These are phyloP conservation scores for Sclerotinia glacialis DNA, from an alignment of 2,329 filamentous ascomycete species.

Conservation along the genomic window DNA sequence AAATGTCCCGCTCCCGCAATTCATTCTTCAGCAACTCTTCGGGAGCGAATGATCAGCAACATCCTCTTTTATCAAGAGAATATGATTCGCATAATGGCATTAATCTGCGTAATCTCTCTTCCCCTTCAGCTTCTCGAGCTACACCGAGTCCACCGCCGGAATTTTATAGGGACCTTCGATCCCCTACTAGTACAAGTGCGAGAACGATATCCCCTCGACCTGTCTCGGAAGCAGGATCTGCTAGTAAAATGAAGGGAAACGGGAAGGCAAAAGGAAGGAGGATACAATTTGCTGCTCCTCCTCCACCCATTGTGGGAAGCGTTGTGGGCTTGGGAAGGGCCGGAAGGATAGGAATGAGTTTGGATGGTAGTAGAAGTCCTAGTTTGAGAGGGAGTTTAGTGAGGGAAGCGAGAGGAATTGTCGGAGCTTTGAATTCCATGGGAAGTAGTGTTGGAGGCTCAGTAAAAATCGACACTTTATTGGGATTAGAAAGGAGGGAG, in stretches of 20 bases:
- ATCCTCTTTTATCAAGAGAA: constrained; percentile 8
- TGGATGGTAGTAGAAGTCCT: constrained; percentile 8
- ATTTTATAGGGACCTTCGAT: constrained; percentile 18
- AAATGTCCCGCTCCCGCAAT: constrained; percentile 16
- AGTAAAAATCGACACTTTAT: constrained; percentile 36
- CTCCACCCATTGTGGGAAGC: constrained; percentile 35
- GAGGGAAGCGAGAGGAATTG: not conserved
- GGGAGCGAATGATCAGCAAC: constrained; percentile 3
- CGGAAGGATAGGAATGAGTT: not conserved
- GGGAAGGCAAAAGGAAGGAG: constrained; percentile 21
- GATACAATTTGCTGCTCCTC: constrained; percentile 37
- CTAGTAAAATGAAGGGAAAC: constrained; percentile 8
- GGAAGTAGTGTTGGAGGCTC: not conserved
- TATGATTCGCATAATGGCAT: constrained; percentile 4
- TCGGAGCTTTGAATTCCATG: not conserved
- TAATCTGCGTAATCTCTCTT: constrained; percentile 14
- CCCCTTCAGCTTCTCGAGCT: constrained; percentile 8
- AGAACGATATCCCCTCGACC: constrained; percentile 1
- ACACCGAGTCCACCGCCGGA: constrained; percentile 13
- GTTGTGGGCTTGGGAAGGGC: constrained; percentile 19
- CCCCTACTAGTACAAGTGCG: constrained; percentile 2
- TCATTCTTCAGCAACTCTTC: constrained; percentile 16
- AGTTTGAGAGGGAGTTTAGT: not conserved
- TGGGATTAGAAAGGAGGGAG: constrained; percentile 48
- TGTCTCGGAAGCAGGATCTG: constrained; percentile 1